These are phyloP conservation scores for Podaxis sp. DNA, from an alignment of 768 basidiomycete species.

Conservation along the genomic window DNA sequence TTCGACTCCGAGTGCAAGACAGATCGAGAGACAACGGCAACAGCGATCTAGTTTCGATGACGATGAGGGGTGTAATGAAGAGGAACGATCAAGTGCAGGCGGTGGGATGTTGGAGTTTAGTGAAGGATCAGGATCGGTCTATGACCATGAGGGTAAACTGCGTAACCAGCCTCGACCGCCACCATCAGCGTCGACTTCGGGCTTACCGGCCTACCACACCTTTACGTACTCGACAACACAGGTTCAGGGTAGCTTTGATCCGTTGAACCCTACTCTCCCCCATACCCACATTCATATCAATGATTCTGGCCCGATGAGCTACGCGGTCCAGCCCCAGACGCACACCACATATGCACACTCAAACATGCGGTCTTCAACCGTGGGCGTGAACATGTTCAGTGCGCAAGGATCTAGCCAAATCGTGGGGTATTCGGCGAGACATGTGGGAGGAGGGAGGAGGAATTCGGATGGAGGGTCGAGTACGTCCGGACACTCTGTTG, in stretches of 20 bases:
- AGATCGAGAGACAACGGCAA: not conserved
- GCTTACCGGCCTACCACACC: not conserved
- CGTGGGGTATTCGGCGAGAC: not conserved
- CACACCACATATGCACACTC: not conserved
- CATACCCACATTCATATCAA: not conserved
- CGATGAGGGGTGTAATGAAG: not conserved
- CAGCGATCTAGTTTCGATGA: not conserved
- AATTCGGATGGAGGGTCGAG: conserved; percentile 3
- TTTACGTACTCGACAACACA: not conserved
- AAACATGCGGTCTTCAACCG: not conserved
- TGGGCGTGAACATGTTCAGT: not conserved
- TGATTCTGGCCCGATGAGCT: not conserved
- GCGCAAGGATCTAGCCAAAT: not conserved
- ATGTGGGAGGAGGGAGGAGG: not conserved
- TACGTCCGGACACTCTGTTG: not conserved
- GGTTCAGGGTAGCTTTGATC: not conserved
- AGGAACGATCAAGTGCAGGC: not conserved
- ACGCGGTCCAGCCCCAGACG: not conserved
- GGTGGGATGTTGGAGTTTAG: not conserved
- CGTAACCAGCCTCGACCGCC: not conserved
- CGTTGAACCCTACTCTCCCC: not conserved
- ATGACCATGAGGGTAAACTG: not conserved
- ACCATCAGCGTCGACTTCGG: not conserved
- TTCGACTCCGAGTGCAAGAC: not conserved
- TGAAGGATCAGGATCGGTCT: not conserved